Evolutionary conservation across 1,284 basidiomycete species (phyloP).

Genomic region (Microstroma glucosiphilum): DNA sequence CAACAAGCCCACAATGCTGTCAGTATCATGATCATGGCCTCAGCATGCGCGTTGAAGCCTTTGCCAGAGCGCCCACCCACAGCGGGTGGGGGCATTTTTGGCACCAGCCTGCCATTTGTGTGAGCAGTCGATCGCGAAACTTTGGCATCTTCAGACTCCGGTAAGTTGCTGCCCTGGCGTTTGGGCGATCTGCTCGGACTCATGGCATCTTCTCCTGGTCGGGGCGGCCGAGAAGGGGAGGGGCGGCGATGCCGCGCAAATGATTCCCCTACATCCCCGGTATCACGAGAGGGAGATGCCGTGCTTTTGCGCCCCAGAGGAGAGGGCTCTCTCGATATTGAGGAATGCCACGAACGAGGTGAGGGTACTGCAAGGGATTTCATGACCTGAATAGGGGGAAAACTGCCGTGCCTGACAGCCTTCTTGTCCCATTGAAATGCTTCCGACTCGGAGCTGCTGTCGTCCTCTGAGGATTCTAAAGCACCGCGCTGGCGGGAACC

Average conservation of each 20-base stretch:
- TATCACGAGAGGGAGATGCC: background rate
- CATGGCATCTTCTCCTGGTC: background rate
- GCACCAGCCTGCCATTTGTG: background rate
- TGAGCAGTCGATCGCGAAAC: background rate
- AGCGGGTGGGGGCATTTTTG: background rate
- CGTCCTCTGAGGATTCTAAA: background rate
- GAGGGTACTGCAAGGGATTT: background rate
- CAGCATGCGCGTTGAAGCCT: background rate
- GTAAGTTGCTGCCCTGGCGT: background rate
- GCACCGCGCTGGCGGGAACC: background rate
- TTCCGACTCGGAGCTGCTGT: background rate
- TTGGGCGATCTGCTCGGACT: too few relatives aligned
- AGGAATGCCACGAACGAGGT: background rate
- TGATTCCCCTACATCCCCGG: background rate
- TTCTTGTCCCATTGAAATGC: background rate
- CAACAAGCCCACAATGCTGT: background rate
- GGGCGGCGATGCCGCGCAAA: background rate
- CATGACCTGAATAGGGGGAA: background rate
- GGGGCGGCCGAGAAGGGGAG: background rate
- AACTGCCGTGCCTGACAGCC: background rate
- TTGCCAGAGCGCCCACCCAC: background rate
- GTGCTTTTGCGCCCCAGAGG: background rate
- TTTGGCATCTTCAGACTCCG: background rate
- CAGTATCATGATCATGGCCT: background rate
- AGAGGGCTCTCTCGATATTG: background rate